Percentiles rank a stretch among this genome's conserved stretches.
These are phyloP conservation scores for Melaleuca alternifolia DNA, from an alignment of 345 rosid species.

Conservation along the genomic window DNA sequence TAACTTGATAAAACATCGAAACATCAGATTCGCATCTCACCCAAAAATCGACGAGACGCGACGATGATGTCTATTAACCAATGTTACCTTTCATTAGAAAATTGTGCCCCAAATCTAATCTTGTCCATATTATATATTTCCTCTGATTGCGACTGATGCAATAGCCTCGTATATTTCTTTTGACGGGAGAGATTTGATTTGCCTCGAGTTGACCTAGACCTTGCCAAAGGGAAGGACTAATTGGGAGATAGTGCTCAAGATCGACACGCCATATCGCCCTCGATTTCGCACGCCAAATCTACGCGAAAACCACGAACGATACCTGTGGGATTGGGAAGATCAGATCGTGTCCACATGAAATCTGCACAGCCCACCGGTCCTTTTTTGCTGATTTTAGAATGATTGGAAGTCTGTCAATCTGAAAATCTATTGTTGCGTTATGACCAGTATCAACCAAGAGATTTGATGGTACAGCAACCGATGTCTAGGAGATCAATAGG, in stretches of 20 bases:
- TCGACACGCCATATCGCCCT: not conserved
- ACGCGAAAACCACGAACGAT: not conserved
- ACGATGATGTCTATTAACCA: not conserved
- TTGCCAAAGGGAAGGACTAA: not conserved
- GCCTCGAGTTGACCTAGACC: not conserved
- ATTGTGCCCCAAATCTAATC: not conserved
- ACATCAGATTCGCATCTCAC: not conserved
- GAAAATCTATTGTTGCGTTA: not conserved
- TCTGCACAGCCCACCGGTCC: not conserved
- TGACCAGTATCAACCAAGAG: not conserved
- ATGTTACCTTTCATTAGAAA: not conserved
- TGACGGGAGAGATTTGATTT: not conserved
- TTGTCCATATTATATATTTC: not conserved
- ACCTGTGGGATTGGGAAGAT: not conserved
- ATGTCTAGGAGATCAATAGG: not conserved
- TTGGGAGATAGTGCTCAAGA: not conserved
- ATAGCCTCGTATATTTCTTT: not conserved
- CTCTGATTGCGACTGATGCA: not conserved
- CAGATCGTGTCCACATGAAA: not conserved
- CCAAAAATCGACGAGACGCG: not conserved
- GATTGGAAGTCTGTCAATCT: not conserved
- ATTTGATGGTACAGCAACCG: not conserved
- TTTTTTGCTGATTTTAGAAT: not conserved
- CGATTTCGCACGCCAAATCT: not conserved
- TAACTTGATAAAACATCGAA: not conserved